Evolutionary conservation across 768 basidiomycete species (phyloP), one percentile per base, ranked within the genome.

Genomic region (Hypholoma fasciculare): DNA sequence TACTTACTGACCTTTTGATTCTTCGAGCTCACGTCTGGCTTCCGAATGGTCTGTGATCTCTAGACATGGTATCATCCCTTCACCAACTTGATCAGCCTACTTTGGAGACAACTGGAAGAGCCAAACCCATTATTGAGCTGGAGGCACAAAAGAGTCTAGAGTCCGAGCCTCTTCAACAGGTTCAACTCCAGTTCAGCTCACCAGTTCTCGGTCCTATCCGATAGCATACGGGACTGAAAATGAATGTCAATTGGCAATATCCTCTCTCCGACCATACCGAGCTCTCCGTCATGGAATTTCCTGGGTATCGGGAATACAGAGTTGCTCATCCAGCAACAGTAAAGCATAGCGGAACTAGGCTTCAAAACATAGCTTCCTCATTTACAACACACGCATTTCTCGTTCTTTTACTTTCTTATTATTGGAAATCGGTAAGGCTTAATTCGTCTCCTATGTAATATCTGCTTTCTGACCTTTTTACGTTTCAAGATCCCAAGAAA

Each of bases 291-390:
- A 64, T 79, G 46, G 69, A 77, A 38, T 74, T 70, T 60, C 73
- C 75, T 39, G 80, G 76, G 16, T 85, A 76, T 66, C 73, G 72
- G 49, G 88, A 91, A 67, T 89, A 86, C 58, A 77, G 83, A 51
- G 75, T 90, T 23, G 81, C 85, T 57, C 80, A 85, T 56, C 77
- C 76, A 77, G 78, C 70, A 13, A 60, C 81, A 27, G 72, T 74
- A 27, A 72, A 79, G 16, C 39, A 42, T n/a, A 46, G n/a, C 65
- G 79, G 78, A 67, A 74, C 13, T 68, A 58, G 42, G 59, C 76
- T 34, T 57, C 73, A 42, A 67, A 64, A 11, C 55, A 57, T 44
- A 36, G 20, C 13, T 9, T 47, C 57, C n/a, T 27, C 30, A 12
- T 19, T 42, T 54, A 47, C 61, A 1, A 54, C 52, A 11, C 19